phyloP scores from a whole-genome alignment of 2,329 filamentous ascomycete species.

The Fusarium brachygibbosum region DNA sequence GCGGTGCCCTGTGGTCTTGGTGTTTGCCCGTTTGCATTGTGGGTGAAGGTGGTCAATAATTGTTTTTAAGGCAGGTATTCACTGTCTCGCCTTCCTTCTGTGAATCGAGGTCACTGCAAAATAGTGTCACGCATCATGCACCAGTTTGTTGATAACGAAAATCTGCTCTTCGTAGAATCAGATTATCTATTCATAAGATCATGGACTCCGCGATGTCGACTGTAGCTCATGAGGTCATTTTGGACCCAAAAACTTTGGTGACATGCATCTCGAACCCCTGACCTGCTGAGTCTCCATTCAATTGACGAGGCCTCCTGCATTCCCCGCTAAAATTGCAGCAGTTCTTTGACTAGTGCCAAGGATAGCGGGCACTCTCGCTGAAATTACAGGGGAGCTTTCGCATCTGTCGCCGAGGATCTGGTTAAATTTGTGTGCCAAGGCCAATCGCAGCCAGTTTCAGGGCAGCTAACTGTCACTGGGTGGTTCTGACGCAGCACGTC shows the following conservation, averaged over 20 bases:
- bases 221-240: constrained; percentile 31
- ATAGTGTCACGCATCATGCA: background rate
- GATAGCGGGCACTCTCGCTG: constrained; percentile 30
- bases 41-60: background rate
- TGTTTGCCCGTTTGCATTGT: constrained; percentile 19
- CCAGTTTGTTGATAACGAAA: background rate
- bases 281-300: constrained; percentile 36
- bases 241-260: constrained; percentile 11
- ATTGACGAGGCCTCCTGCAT: constrained; percentile 42
- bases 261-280: constrained; percentile 36
- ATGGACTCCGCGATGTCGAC: background rate
- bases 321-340: constrained; percentile 23
- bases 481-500: constrained; percentile 24
- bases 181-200: background rate
- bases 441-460: constrained; percentile 41
- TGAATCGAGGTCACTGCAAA: background rate
- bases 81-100: constrained; percentile 9
- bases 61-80: constrained; percentile 8
- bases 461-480: constrained; percentile 37
- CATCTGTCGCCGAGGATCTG: constrained; percentile 43
- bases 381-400: constrained; percentile 29
- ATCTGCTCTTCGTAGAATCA: background rate
- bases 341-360: constrained; percentile 14
- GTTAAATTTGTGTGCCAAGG: constrained; percentile 41
- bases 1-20: background rate